Percentiles rank a stretch among this genome's conserved stretches.
Evolutionary conservation across 2,329 filamentous ascomycete genomes (phyloP).

Genomic region (Berkeleyomyces rouxiae): DNA sequence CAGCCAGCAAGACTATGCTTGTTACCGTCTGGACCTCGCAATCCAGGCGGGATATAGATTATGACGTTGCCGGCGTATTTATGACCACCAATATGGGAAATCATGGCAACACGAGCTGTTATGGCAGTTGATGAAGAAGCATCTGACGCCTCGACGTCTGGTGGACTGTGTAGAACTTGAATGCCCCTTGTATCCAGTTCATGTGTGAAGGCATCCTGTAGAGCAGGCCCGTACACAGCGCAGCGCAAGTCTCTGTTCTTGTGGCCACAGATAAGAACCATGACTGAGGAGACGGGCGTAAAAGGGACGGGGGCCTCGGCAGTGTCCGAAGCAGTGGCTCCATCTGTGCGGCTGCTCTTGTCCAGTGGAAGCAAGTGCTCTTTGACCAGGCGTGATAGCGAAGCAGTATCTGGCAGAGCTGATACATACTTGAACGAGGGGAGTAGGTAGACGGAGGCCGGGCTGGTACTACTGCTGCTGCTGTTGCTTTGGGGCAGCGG

Average conservation of each 20-base stretch:
- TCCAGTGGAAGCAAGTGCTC: slow-evolving; percentile 4
- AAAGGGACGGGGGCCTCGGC: slow-evolving; percentile 29
- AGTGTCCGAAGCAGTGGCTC: neutral
- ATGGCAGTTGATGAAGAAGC: neutral
- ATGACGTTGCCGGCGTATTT: slow-evolving; percentile 79
- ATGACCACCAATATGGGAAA: slow-evolving; percentile 71
- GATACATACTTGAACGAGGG: slow-evolving; percentile 72
- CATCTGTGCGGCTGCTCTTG: neutral
- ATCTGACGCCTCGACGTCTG: neutral
- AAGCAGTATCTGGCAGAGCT: slow-evolving; percentile 45
- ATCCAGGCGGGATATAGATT: slow-evolving; percentile 51
- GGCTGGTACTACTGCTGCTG: slow-evolving; percentile 30
- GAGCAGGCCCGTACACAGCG: slow-evolving; percentile 58
- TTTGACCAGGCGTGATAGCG: slow-evolving; percentile 26
- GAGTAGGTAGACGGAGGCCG: slow-evolving; percentile 45
- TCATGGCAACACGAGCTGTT: slow-evolving; percentile 47
- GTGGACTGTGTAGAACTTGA: slow-evolving; percentile 24
- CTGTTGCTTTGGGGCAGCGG: slow-evolving; percentile 29
- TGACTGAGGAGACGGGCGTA: slow-evolving; percentile 41
- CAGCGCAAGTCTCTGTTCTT: slow-evolving; percentile 68
- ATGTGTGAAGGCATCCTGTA: slow-evolving; percentile 47
- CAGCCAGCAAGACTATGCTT: slow-evolving; percentile 46
- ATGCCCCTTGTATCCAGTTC: slow-evolving; percentile 34
- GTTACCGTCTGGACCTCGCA: slow-evolving; percentile 16
- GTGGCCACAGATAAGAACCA: slow-evolving; percentile 83